A percentile compares a stretch with the other conserved stretches of the same genome.
Conservation (phyloP, 164 flowering plant species). For the grape (Vitis vinifera) region DNA sequence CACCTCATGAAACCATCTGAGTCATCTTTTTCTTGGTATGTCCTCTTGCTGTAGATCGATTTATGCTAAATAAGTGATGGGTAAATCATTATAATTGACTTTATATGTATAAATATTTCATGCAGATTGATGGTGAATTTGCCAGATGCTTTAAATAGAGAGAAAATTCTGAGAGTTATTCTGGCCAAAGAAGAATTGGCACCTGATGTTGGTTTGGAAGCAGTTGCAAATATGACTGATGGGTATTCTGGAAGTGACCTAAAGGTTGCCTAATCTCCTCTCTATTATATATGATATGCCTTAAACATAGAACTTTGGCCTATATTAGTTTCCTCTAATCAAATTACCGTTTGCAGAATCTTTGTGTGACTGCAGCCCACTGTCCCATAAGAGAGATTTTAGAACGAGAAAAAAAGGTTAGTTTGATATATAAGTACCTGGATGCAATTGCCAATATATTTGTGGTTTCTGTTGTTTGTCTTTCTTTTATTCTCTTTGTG, state of each 20-base stretch:
- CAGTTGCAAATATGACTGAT: slow-evolving; percentile 79
- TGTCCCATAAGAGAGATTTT: slow-evolving; percentile 70
- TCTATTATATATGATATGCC: not conserved
- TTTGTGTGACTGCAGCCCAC: slow-evolving; percentile 78
- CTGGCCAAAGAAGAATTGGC: slow-evolving; percentile 84
- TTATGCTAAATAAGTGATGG: not conserved
- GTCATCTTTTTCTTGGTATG: not conserved
- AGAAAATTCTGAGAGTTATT: slow-evolving; percentile 73
- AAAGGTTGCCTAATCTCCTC: slow-evolving; percentile 49
- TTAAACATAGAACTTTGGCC: not conserved
- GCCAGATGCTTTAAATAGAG: slow-evolving; percentile 90
- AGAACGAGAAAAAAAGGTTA: slow-evolving; percentile 74
- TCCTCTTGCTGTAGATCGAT: not conserved
- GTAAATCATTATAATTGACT: not conserved
- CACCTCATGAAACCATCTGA: no score
- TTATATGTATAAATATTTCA: not conserved
- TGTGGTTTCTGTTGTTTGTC: no score
- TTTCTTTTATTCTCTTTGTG: no score
- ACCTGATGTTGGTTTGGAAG: slow-evolving; percentile 74
- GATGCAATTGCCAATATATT: no score
- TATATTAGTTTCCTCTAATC: slow-evolving; percentile 8
- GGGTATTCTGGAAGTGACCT: slow-evolving; percentile 99
- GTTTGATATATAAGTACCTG: slow-evolving; percentile 6
- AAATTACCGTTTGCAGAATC: slow-evolving; percentile 48
- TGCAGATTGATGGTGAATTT: slow-evolving; percentile 92